These are phyloP conservation scores for Silene conica DNA, from an alignment of 148 eudicot species.

Conservation along the genomic window DNA sequence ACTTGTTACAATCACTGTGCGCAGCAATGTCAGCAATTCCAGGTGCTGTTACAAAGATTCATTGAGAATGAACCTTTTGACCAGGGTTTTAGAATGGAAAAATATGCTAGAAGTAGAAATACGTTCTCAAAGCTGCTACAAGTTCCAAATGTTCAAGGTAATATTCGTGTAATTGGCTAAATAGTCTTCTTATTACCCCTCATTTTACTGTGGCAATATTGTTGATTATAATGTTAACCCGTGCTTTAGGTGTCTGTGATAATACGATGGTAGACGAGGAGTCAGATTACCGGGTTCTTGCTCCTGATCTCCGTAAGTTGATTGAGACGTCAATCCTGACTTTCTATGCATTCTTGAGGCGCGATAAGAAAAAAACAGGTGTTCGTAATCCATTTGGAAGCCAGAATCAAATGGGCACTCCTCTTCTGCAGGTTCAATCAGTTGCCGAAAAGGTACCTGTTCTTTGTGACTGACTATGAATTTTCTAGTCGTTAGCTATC, in stretches of 20 bases:
- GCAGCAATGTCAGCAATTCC: conserved; percentile 91
- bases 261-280: conserved; percentile 45
- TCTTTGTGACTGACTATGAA: not conserved
- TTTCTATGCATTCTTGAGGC: conserved; percentile 64
- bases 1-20: conserved; percentile 74
- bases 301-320: conserved; percentile 58
- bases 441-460: conserved; percentile 63
- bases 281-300: conserved; percentile 49
- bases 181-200: not conserved
- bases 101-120: conserved; percentile 70
- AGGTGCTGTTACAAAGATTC: conserved; percentile 83
- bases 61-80: conserved; percentile 94
- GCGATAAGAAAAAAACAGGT: conserved; percentile 74
- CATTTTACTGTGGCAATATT: not conserved
- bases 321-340: conserved; percentile 71
- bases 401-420: conserved; percentile 65
- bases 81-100: conserved; percentile 63
- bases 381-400: conserved; percentile 62
- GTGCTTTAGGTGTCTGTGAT: conserved; percentile 44
- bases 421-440: conserved; percentile 78
- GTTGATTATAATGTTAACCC: conserved; percentile 1
- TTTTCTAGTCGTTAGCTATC: not conserved
- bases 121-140: conserved; percentile 73
- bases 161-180: not conserved
- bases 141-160: conserved; percentile 86